A percentile compares a stretch with the other conserved stretches of the same genome.
Conservation (phyloP, 495 filamentous ascomycete genomes). For the Trichocladium antarcticum region DNA sequence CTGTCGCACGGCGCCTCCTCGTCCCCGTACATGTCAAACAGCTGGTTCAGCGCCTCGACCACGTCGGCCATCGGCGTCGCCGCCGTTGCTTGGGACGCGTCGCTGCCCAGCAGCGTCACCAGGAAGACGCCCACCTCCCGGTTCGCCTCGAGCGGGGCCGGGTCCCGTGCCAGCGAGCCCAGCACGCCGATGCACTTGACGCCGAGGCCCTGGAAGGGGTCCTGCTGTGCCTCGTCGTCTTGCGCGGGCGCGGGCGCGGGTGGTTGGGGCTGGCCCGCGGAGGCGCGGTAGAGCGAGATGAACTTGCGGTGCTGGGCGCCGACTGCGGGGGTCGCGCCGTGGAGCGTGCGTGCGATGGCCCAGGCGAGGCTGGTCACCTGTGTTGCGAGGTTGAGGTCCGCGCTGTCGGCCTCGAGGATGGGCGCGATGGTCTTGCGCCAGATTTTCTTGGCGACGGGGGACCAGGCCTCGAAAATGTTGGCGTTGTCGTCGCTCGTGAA, state of each 20-base stretch:
- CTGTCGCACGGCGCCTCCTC: slow-evolving; percentile 42
- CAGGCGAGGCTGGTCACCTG: slow-evolving; percentile 49
- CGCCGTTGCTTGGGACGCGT: slow-evolving; percentile 13
- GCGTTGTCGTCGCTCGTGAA: slow-evolving; percentile 33
- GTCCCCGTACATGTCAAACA: slow-evolving; percentile 54
- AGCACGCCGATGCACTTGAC: slow-evolving; percentile 53
- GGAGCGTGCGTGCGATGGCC: slow-evolving; percentile 44
- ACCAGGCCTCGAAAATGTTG: slow-evolving; percentile 38
- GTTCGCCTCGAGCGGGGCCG: slow-evolving; percentile 35
- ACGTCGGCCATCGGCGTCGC: slow-evolving; percentile 35
- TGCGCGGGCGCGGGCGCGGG: slow-evolving; percentile 12
- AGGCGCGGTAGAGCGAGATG: slow-evolving; percentile 48
- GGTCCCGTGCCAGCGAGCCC: slow-evolving; percentile 43
- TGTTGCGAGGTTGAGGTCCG: slow-evolving; percentile 47
- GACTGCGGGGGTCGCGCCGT: slow-evolving; percentile 36
- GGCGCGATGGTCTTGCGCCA: slow-evolving; percentile 42
- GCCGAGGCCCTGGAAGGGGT: slow-evolving; percentile 42
- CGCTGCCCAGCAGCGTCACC: slow-evolving; percentile 37
- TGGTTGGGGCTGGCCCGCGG: slow-evolving; percentile 24
- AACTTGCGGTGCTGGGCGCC: slow-evolving; percentile 45
- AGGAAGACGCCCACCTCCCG: slow-evolving; percentile 50
- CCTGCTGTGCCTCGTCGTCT: slow-evolving; percentile 17
- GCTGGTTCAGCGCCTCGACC: slow-evolving; percentile 48
- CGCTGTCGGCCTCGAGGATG: slow-evolving; percentile 45
- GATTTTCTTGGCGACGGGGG: slow-evolving; percentile 37